Evolutionary conservation across 768 basidiomycete genomes (phyloP), one percentile per base, ranked within the genome.

Genomic region (Leccinum barrowsii): DNA sequence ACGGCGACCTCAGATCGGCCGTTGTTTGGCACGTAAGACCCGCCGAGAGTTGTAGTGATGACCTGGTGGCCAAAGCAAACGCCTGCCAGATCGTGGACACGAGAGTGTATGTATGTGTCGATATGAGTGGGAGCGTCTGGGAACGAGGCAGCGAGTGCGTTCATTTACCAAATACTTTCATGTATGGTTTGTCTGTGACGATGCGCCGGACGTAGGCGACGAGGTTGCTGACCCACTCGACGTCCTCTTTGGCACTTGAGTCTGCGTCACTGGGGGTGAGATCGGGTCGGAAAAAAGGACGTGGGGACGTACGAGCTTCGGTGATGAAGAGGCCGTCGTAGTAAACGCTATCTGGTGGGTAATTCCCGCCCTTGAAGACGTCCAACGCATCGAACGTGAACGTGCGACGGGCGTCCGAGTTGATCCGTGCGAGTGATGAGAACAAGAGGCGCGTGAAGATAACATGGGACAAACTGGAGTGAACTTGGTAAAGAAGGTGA

Each of bases 141-240:
- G 15, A 32, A 32, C 30, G 30, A 32, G 30, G 30, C 30, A 32
- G 30, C 13, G 34, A 13, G 34, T 34, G 34, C 34, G 34, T 13
- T 34, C 34, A 13, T 34, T 51, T 58, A 85, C 87, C 94, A 37
- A 95, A 82, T 17, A 97, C 70, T 68, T 87, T 30, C 30, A 30
- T 30, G 30, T 10, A 30, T 11, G 30, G 30, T 30, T 30, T 30
- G 28, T 30, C 28, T 30, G 30, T 30, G 30, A 30, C 30, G 30
- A 30, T 30, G 30, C 30, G 30, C 30, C 30, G 30, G 30, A 30
- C 10, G 30, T 82, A 94, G 0, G 75, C 75, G 22, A 89, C 76
- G 44, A 96, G 85, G 10, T 67, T 75, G 62, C 82, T 82, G 60
- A 94, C 87, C 92, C 94, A 98, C 17, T 84, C 83, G 11, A 84